These are phyloP conservation scores for Acacia pycnantha DNA, from an alignment of 331 rosid species.

Conservation along the genomic window DNA sequence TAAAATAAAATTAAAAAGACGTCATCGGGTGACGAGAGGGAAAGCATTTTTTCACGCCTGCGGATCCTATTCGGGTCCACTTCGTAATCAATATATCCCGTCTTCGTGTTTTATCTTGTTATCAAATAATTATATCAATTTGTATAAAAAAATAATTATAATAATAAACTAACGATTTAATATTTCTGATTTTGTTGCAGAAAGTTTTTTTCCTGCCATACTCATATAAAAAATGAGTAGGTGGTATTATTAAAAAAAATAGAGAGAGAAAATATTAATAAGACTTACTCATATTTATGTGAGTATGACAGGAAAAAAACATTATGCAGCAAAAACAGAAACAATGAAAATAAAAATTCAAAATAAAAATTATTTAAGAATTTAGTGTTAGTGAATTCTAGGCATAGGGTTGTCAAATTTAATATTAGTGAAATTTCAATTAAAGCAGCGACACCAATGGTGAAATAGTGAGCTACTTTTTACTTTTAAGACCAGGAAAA, in stretches of 20 bases:
- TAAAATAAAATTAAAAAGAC: not conserved
- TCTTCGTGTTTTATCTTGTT: not conserved
- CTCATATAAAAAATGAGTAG: too few species aligned
- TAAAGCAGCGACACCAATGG: not conserved
- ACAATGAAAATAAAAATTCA: too few species aligned
- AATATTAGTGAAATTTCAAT: not conserved
- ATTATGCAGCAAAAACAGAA: too few species aligned
- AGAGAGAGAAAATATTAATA: too few species aligned
- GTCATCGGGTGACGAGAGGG: not conserved
- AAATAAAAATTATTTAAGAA: not conserved
- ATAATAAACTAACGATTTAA: too few species aligned
- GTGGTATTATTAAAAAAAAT: too few species aligned
- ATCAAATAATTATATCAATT: not conserved
- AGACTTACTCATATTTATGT: too few species aligned
- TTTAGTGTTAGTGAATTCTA: not conserved
- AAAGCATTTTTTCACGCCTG: not conserved
- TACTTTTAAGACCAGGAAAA: not conserved
- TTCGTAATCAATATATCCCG: not conserved
- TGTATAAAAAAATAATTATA: too few species aligned
- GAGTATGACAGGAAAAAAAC: too few species aligned
- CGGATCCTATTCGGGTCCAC: not conserved
- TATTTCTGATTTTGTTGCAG: too few species aligned
- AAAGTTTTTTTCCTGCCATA: too few species aligned
- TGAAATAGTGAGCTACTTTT: not conserved
- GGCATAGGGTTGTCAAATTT: too few species aligned